Evolutionary conservation across 1,284 basidiomycete species (phyloP).

Genomic region (Ceratobasidium sp.): DNA sequence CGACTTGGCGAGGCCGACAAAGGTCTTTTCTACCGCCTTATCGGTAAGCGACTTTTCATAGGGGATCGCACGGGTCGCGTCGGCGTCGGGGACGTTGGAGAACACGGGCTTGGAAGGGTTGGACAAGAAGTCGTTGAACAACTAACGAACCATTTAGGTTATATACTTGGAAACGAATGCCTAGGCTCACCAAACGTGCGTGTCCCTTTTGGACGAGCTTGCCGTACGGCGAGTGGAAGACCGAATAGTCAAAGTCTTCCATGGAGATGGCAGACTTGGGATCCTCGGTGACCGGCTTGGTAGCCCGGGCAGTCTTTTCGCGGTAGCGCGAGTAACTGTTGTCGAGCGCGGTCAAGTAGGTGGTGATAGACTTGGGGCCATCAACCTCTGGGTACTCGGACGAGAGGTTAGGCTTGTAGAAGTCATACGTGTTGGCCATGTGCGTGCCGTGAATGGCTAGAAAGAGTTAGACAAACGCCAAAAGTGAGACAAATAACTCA

Average conservation of each 20-base stretch:
- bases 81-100: conserved; percentile 73
- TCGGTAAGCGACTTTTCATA: conserved; percentile 82
- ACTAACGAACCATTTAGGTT: conserved; percentile 43
- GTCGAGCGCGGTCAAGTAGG: conserved; percentile 95
- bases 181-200: conserved; percentile 70
- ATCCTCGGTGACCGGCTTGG: conserved; percentile 57
- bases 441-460: conserved; percentile 96
- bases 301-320: conserved; percentile 75
- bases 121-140: conserved; percentile 91
- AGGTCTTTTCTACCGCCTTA: conserved; percentile 95
- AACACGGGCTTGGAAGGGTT: conserved; percentile 78
- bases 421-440: conserved; percentile 98
- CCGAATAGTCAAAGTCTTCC: conserved; percentile 84
- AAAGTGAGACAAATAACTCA: conserved; percentile 51
- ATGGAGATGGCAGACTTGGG: conserved; percentile 65
- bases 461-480: conserved; percentile 19
- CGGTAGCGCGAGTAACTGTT: conserved; percentile 87
- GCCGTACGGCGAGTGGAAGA: conserved; percentile 96
- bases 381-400: conserved; percentile 98
- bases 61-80: conserved; percentile 69
- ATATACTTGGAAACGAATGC: neutral
- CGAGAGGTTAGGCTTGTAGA: conserved; percentile 94
- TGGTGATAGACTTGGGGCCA: conserved; percentile 94
- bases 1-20: conserved; percentile 74
- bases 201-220: conserved; percentile 98